Evolutionary conservation across 1,284 basidiomycete genomes (phyloP), one percentile per base, ranked within the genome.

Genomic region (Irpex sp.): DNA sequence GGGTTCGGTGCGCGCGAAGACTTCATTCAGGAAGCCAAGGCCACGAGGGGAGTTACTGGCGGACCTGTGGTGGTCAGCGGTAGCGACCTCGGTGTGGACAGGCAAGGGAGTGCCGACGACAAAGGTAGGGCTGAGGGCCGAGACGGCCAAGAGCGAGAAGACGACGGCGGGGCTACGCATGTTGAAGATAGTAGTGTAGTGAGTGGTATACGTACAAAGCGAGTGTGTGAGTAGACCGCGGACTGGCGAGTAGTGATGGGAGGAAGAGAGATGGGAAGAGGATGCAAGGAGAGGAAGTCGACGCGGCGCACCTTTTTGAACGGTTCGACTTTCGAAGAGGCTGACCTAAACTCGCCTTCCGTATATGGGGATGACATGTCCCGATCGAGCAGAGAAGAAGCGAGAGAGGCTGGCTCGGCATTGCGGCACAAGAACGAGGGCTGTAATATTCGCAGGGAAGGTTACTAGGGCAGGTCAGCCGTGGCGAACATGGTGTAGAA

Each of bases 131-230:
- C 68, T 70, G 63, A 73, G 63, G 9, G 65, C 67, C 17, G 70
- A 70, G 7, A 65, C 64, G 51, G 68, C 68, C 56, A 73, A 63
- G 59, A 74, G 47, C 17, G 70, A 66, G 56, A 70, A 69, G 48
- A 69, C 65, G 64, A 70, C 66, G 61, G 66, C 64, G 51, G 70
- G 70, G 38, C 70, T 71, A 57, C 72, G 73, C 72, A 75, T 75
- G 48, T 60, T 66, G 66, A 44, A 11, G 57, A 58, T 8, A 56
- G 49, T 60, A 61, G 54, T 47, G 31, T 31, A 31, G 31, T 5
- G 31, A 31, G 64, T 17, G 40, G 59, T 59, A 63, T 57, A 26
- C 59, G 8, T 58, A 63, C 62, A 63, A 65, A 63, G 61, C 59
- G 62, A 65, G 55, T 47, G 65, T 64, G 52, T 48, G 31, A n/a